Percentiles rank a stretch among this genome's conserved stretches.
Conservation (phyloP, 129 eudicot species). For the Apium graveolens region DNA sequence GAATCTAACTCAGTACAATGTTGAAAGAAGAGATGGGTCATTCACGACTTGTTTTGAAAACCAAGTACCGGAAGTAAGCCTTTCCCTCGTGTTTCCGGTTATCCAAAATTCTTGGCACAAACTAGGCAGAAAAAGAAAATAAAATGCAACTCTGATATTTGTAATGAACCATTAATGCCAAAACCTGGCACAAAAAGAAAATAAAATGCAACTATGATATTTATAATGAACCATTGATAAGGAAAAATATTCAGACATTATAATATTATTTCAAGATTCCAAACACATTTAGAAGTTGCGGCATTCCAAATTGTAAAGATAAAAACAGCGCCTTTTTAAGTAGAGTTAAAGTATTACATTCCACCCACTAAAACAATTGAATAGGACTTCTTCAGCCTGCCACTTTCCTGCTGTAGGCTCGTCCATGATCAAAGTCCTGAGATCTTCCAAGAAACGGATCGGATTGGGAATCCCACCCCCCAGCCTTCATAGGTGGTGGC, state of each 20-base stretch:
- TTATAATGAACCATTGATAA: too few relatives aligned
- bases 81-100: too few relatives aligned
- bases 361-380: background rate
- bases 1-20: too few relatives aligned
- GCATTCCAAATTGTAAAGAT: background rate
- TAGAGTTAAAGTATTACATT: background rate
- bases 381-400: conserved; percentile 47
- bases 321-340: background rate
- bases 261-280: background rate
- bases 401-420: conserved; percentile 46
- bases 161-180: too few relatives aligned
- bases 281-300: background rate
- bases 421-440: conserved; percentile 28
- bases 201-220: background rate
- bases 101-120: background rate
- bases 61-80: too few relatives aligned
- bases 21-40: too few relatives aligned
- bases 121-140: background rate
- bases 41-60: too few relatives aligned
- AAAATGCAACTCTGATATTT: background rate
- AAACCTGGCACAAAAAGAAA: background rate
- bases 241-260: background rate
- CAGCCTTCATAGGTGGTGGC: conserved; percentile 76
- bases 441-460: conserved; percentile 52
- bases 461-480: conserved; percentile 50